Percentiles rank a stretch among this genome's conserved stretches.
These are phyloP conservation scores for Scutellaria minor DNA, from an alignment of 257 asterid species.

Conservation along the genomic window DNA sequence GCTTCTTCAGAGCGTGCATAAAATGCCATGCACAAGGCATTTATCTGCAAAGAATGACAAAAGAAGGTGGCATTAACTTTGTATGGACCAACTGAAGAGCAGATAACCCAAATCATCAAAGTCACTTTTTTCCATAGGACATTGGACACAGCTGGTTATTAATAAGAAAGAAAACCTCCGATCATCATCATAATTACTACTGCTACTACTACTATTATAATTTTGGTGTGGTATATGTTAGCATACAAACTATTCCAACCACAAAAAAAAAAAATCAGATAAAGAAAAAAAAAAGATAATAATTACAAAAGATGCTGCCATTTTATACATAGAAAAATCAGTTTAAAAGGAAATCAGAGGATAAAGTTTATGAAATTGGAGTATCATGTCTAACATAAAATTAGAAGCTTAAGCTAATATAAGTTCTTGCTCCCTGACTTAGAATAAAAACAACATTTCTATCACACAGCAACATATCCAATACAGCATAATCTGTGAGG, in stretches of 20 bases:
- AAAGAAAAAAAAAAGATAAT: slow-evolving; percentile 6
- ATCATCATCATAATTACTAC: too few relatives aligned
- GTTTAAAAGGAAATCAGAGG: slow-evolving; percentile 1
- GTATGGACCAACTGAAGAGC: slow-evolving; percentile 23
- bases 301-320: background rate
- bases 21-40: slow-evolving; percentile 98
- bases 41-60: slow-evolving; percentile 59
- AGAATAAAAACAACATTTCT: slow-evolving; percentile 5
- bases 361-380: slow-evolving; percentile 26
- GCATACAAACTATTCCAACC: slow-evolving; percentile 12
- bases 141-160: too few relatives aligned
- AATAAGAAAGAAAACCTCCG: too few relatives aligned
- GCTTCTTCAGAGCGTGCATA: slow-evolving; percentile 98
- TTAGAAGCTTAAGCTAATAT: slow-evolving; percentile 3
- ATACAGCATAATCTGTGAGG: background rate
- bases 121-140: background rate
- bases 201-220: too few relatives aligned
- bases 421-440: background rate
- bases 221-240: too few relatives aligned
- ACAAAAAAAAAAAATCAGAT: background rate
- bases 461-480: slow-evolving; percentile 16
- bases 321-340: slow-evolving; percentile 17
- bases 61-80: background rate
- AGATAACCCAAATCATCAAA: slow-evolving; percentile 13
- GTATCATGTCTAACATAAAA: slow-evolving; percentile 1